Base-by-base conservation (phyloP, 306 rosid genomes). In the Sechiopsis laciniata region DNA sequence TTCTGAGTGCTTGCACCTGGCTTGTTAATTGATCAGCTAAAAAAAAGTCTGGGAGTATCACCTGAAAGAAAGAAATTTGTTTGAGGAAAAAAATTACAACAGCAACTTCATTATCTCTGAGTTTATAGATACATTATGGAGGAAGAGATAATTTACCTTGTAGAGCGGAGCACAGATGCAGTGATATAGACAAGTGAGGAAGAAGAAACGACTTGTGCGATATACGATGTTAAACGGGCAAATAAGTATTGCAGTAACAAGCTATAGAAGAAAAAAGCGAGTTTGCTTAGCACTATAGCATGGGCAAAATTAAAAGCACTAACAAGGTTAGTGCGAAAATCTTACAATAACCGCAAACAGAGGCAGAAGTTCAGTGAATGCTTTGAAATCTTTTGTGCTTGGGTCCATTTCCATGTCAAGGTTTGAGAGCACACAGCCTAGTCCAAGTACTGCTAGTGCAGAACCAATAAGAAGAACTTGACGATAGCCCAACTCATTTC, bases 1-100 rank as follows among this genome's bases (percentile, higher is more conserved):
- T 87, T 80, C 92, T 78, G 5, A 89, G 46, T 66, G 96, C 90
- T 84, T 87, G 87, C 64, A 82, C 90, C 87, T 88, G 94, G 80
- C 95, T 88, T 1, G 95, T 88, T 37, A 89, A 78, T 70, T 89
- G 95, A 79, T 89, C 89, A 42, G 87, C 91, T 87, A 89, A 85
- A 76, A 87, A 83, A 83, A 89, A 89, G 81, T 89, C 91, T 20
- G 91, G 87, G 55, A 89, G 85, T 55, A 86, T 75, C 63, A 89
- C 95, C 95, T 89, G 84, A 37, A 32, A 37, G 21, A 55, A 37
- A 74, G 29, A 17, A 32, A 1, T 46, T 67, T 19, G n/a, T 67
- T 46, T 66, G 5, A 42, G 55, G 16, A 17, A 50, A 24, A 56
- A 35, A 6, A 19, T 16, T 1, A 11, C 20, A 29, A 62, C 12